Conservation (phyloP, 176 grass and related monocot species). For the Tuctoria greenei region DNA sequence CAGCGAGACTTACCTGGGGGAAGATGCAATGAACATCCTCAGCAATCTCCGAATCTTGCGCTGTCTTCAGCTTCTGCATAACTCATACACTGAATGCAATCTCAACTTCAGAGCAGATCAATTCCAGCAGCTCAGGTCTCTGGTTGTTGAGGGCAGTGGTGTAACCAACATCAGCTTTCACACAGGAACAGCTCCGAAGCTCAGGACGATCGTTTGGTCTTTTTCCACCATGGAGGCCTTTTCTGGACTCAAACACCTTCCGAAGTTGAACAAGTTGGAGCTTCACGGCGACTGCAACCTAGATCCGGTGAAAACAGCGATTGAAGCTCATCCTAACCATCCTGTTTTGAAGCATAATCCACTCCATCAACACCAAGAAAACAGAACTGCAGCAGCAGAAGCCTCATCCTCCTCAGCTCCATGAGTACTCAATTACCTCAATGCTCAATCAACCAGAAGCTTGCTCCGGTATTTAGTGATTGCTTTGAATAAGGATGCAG, state of each 20-base stretch:
- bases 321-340: neutral
- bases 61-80: neutral
- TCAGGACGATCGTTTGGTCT: neutral
- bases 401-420: neutral
- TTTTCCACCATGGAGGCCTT: neutral
- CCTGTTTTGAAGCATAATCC: neutral
- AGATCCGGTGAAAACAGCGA: neutral
- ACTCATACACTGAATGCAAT: neutral
- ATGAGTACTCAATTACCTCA: neutral
- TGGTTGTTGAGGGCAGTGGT: neutral
- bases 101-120: neutral
- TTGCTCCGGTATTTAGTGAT: neutral
- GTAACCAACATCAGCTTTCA: neutral
- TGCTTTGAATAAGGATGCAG: neutral
- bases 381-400: neutral
- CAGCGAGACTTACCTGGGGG: neutral
- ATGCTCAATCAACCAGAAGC: neutral
- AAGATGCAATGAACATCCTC: conserved; percentile 7
- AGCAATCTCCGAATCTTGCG: neutral
- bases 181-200: neutral
- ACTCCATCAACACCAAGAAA: neutral
- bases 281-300: neutral
- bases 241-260: neutral
- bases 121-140: neutral
- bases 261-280: neutral